Percentiles rank a stretch among this genome's conserved stretches.
These are phyloP conservation scores for Boletus patriciae DNA, from an alignment of 768 basidiomycete species.

Conservation along the genomic window DNA sequence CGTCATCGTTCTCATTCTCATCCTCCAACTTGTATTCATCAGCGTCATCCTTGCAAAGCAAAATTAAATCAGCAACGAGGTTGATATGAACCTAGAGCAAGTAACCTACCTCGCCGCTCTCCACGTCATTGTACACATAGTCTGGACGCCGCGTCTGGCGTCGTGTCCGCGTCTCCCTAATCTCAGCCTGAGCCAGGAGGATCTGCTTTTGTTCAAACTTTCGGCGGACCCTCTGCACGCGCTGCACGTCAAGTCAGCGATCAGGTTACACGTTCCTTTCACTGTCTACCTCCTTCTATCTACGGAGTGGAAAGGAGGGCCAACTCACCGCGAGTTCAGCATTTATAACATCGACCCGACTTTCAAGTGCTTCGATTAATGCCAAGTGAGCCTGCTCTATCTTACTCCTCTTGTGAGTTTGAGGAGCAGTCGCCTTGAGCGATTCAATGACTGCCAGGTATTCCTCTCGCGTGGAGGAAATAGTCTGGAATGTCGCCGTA, in stretches of 20 bases:
- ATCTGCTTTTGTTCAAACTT: conserved; percentile 67
- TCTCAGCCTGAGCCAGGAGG: conserved; percentile 70
- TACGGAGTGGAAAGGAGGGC: conserved; percentile 6
- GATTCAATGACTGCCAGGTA: conserved; percentile 64
- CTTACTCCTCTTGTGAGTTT: conserved; percentile 53
- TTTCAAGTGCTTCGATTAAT: conserved; percentile 62
- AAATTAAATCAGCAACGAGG: conserved; percentile 21
- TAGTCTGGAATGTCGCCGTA: conserved; percentile 68
- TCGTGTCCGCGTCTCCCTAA: conserved; percentile 77
- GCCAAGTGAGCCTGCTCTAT: conserved; percentile 59
- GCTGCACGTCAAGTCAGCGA: conserved; percentile 44
- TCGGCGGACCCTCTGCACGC: conserved; percentile 66
- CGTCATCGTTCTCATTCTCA: conserved; percentile 67
- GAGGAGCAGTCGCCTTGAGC: conserved; percentile 52
- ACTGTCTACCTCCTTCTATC: conserved; percentile 13
- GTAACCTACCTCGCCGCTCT: conserved; percentile 54
- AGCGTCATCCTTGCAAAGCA: conserved; percentile 48
- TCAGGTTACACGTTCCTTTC: conserved; percentile 14
- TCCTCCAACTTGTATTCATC: conserved; percentile 69
- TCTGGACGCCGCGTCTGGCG: conserved; percentile 71
- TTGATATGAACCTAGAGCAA: conserved; percentile 19
- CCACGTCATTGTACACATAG: conserved; percentile 75
- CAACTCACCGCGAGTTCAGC: conserved; percentile 67
- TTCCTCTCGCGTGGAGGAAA: conserved; percentile 72
- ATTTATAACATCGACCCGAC: conserved; percentile 64